Evolutionary conservation across 441 rosid species (phyloP).

Genomic region (Erodium chrysanthum): DNA sequence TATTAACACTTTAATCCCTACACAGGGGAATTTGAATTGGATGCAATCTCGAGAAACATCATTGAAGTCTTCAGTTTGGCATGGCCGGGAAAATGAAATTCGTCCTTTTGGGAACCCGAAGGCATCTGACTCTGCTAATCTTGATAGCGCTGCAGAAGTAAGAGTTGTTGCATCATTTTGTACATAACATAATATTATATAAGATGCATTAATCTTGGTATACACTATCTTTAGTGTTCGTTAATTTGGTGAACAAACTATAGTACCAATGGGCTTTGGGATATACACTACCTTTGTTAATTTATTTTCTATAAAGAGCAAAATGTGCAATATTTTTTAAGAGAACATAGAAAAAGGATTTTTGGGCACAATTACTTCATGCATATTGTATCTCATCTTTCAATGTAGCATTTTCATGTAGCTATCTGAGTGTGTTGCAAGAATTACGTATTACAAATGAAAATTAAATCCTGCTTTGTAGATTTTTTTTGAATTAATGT

Average conservation of each 20-base stretch:
- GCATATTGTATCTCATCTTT: neutral
- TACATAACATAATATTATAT: neutral
- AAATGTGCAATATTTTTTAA: neutral
- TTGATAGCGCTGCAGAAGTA: constrained; percentile 97
- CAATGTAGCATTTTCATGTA: neutral
- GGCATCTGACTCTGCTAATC: constrained; percentile 97
- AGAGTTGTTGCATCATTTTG: constrained; percentile 22
- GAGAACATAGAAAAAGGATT: neutral
- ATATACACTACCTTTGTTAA: neutral
- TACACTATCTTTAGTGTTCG: neutral
- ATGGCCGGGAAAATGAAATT: constrained; percentile 87
- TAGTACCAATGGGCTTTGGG: neutral
- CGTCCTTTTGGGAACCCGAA: constrained; percentile 91
- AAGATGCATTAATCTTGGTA: neutral
- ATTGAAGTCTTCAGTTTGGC: constrained; percentile 92
- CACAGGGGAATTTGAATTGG: constrained; percentile 97
- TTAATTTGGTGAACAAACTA: neutral
- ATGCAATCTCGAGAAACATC: constrained; percentile 96
- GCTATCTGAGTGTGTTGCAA: constrained; percentile 2
- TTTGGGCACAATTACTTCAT: neutral
- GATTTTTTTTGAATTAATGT: neutral
- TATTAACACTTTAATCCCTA: constrained; percentile 18
- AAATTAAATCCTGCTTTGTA: neutral
- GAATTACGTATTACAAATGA: neutral
- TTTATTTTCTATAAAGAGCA: neutral